A percentile compares a stretch with the other conserved stretches of the same genome.
Evolutionary conservation across 768 basidiomycete genomes (phyloP).

Genomic region (Lactarius vividus): DNA sequence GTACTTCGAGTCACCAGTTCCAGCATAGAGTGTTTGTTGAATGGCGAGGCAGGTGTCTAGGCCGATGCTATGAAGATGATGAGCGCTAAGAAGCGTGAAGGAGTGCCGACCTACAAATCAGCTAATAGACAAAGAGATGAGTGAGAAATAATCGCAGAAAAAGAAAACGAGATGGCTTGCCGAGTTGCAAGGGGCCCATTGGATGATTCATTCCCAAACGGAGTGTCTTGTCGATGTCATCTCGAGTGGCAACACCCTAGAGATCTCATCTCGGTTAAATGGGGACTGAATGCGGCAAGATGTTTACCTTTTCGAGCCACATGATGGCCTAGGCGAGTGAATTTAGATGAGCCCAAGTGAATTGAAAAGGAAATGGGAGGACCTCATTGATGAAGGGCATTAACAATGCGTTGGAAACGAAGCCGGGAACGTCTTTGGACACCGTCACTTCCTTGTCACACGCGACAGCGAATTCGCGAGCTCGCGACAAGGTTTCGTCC

Average conservation of each 20-base stretch:
- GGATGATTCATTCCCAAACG: slow-evolving; percentile 93
- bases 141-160: not conserved
- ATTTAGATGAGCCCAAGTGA: not conserved
- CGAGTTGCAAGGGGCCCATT: slow-evolving; percentile 91
- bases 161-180: slow-evolving; percentile 35
- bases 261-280: not conserved
- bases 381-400: slow-evolving; percentile 99
- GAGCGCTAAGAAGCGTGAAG: not conserved
- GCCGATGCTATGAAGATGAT: slow-evolving; percentile 64
- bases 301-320: slow-evolving; percentile 77
- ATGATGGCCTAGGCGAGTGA: slow-evolving; percentile 69
- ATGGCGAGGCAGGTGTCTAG: slow-evolving; percentile 95
- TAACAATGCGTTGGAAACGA: slow-evolving; percentile 90
- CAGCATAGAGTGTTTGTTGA: slow-evolving; percentile 83
- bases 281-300: not conserved
- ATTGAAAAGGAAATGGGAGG: slow-evolving; percentile 18
- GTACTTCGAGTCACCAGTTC: slow-evolving; percentile 93
- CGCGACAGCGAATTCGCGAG: slow-evolving; percentile 77
- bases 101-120: slow-evolving; percentile 36
- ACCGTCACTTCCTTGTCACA: slow-evolving; percentile 94
- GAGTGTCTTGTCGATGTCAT: slow-evolving; percentile 94
- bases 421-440: slow-evolving; percentile 90
- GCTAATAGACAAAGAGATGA: slow-evolving; percentile 26
- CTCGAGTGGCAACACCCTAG: slow-evolving; percentile 78
- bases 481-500: slow-evolving; percentile 65